Conservation (phyloP, 2,329 filamentous ascomycete species). For the Xylaria sp. region DNA sequence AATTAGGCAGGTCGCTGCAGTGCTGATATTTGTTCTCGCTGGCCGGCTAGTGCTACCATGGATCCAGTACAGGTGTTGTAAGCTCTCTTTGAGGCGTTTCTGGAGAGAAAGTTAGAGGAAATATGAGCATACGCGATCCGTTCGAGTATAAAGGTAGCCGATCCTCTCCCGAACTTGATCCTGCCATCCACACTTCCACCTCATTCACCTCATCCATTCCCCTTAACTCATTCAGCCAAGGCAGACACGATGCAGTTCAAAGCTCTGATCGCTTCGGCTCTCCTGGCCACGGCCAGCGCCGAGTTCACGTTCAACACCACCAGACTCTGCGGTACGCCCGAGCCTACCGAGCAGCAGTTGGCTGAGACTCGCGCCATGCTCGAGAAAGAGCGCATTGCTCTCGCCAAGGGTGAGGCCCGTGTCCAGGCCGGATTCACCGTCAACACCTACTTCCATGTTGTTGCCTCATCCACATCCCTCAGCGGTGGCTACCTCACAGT, state of each 20-base stretch:
- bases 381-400: slow-evolving; percentile 41
- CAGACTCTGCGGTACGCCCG: slow-evolving; percentile 46
- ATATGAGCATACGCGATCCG: slow-evolving; percentile 3
- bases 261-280: slow-evolving; percentile 35
- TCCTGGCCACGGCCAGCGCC: slow-evolving; percentile 44
- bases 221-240: slow-evolving; percentile 9
- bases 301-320: slow-evolving; percentile 38
- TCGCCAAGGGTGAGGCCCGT: slow-evolving; percentile 40
- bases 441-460: slow-evolving; percentile 55
- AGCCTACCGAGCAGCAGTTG: slow-evolving; percentile 45
- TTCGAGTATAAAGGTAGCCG: slow-evolving; percentile 30
- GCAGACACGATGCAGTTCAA: slow-evolving; percentile 45
- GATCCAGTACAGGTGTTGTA: slow-evolving; percentile 24
- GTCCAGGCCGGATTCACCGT: slow-evolving; percentile 48
- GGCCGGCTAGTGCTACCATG: slow-evolving; percentile 30
- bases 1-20: slow-evolving; percentile 38
- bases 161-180: slow-evolving; percentile 28
- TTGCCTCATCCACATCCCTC: slow-evolving; percentile 48
- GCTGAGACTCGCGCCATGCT: slow-evolving; percentile 44
- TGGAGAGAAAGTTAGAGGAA: neutral
- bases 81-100: neutral
- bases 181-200: slow-evolving; percentile 21
- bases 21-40: slow-evolving; percentile 17
- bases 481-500: slow-evolving; percentile 54
- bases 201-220: slow-evolving; percentile 22